A percentile compares a stretch with the other conserved stretches of the same genome.
Conservation (phyloP, 2,329 filamentous ascomycete genomes). For the Tolypocladium ophioglossoides region DNA sequence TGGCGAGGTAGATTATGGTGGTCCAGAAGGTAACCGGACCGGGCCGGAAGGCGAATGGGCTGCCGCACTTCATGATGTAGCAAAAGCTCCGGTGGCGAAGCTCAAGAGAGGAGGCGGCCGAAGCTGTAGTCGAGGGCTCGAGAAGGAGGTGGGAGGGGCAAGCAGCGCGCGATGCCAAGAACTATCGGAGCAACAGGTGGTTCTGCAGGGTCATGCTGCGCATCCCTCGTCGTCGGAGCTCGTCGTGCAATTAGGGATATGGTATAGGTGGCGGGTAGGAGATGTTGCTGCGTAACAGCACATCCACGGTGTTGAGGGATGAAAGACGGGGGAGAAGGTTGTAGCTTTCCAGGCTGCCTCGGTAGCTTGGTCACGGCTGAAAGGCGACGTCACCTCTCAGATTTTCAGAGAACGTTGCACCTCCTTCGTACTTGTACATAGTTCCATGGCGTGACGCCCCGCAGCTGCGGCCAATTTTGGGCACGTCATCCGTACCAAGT, state of each 20-base stretch:
- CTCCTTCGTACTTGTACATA: too few relatives aligned
- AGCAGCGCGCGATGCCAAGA: neutral
- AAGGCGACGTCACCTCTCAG: too few relatives aligned
- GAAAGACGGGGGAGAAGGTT: neutral
- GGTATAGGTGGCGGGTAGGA: neutral
- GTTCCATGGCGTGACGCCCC: too few relatives aligned
- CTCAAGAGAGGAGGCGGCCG: neutral
- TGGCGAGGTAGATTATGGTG: slow-evolving; percentile 63
- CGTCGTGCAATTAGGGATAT: neutral
- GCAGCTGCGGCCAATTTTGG: too few relatives aligned
- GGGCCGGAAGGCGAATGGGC: slow-evolving; percentile 67
- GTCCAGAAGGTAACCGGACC: slow-evolving; percentile 74
- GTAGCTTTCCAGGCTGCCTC: too few relatives aligned
- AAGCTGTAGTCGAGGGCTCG: neutral
- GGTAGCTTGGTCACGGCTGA: too few relatives aligned
- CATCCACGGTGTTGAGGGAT: neutral
- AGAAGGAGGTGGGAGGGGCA: neutral
- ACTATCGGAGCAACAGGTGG: neutral
- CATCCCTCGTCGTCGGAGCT: neutral
- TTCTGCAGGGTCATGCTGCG: slow-evolving; percentile 1
- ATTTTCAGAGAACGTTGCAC: too few relatives aligned
- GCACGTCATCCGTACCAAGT: too few relatives aligned
- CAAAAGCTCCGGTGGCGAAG: neutral
- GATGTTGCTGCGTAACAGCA: neutral
- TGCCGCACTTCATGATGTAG: slow-evolving; percentile 22